phyloP scores from a whole-genome alignment of 2,329 filamentous ascomycete genomes.

The Ampelomyces quisqualis region DNA sequence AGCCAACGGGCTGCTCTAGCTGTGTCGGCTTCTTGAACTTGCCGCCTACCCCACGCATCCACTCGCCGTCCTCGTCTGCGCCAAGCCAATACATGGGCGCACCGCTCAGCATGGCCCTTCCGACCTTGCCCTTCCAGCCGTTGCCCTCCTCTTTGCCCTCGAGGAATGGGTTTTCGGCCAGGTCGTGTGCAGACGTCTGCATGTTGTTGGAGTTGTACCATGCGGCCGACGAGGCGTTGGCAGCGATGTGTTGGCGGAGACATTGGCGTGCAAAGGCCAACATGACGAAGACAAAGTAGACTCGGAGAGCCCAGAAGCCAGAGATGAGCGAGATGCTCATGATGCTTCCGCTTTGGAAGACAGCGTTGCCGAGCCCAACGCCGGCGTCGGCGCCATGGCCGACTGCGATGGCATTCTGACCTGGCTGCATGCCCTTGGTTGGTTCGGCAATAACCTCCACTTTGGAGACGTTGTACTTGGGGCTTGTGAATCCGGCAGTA shows the following conservation, averaged over 20 bases:
- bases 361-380: slow-evolving; percentile 60
- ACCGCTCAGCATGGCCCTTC: slow-evolving; percentile 73
- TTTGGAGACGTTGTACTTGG: slow-evolving; percentile 60
- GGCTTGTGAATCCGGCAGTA: slow-evolving; percentile 65
- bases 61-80: slow-evolving; percentile 63
- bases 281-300: slow-evolving; percentile 83
- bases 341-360: slow-evolving; percentile 66
- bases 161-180: slow-evolving; percentile 69
- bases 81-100: slow-evolving; percentile 81
- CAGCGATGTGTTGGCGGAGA: slow-evolving; percentile 66
- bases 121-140: slow-evolving; percentile 76
- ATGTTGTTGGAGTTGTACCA: slow-evolving; percentile 43
- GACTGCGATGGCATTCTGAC: slow-evolving; percentile 57
- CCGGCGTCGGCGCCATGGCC: slow-evolving; percentile 41
- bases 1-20: slow-evolving; percentile 46
- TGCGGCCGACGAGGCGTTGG: slow-evolving; percentile 47
- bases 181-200: slow-evolving; percentile 46
- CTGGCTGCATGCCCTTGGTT: slow-evolving; percentile 47
- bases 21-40: slow-evolving; percentile 57
- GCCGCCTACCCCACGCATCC: slow-evolving; percentile 64
- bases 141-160: slow-evolving; percentile 69
- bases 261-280: slow-evolving; percentile 79
- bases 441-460: slow-evolving; percentile 57
- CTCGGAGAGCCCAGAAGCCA: slow-evolving; percentile 69
- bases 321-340: slow-evolving; percentile 78